Percentiles rank a stretch among this genome's conserved stretches.
These are phyloP conservation scores for Fusarium temperatum DNA, from an alignment of 2,329 filamentous ascomycete genomes.

Conservation along the genomic window DNA sequence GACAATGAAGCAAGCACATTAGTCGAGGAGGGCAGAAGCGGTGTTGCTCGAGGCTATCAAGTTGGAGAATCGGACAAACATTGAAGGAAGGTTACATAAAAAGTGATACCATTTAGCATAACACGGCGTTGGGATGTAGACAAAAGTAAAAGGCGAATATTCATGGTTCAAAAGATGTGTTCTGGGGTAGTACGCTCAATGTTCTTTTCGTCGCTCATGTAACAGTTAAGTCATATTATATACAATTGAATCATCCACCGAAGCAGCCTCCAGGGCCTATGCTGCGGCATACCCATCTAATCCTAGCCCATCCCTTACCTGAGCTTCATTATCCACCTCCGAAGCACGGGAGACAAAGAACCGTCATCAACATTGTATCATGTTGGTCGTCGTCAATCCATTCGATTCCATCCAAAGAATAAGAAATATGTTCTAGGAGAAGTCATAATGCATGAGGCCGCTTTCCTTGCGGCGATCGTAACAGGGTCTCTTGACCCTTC, in stretches of 20 bases:
- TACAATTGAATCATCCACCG: conserved; percentile 18
- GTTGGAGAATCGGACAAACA: conserved; percentile 65
- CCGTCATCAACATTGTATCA: conserved; percentile 21
- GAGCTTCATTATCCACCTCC: background rate
- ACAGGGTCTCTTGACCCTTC: background rate
- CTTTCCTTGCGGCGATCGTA: conserved; percentile 16
- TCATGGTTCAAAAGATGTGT: background rate
- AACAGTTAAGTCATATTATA: conserved; percentile 16
- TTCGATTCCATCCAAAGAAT: conserved; percentile 10
- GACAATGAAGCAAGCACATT: conserved; percentile 67
- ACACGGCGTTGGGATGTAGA: conserved; percentile 25
- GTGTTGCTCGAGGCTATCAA: conserved; percentile 87
- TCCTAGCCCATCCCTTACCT: background rate
- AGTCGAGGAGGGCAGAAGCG: conserved; percentile 86
- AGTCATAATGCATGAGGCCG: conserved; percentile 28
- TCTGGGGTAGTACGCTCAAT: background rate
- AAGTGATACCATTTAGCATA: conserved; percentile 24
- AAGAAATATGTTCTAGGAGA: conserved; percentile 14
- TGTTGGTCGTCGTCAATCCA: conserved; percentile 25
- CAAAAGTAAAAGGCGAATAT: conserved; percentile 6
- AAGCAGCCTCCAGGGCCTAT: conserved; percentile 29
- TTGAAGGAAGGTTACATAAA: conserved; percentile 21
- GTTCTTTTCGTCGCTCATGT: conserved; percentile 15
- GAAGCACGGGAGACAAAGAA: conserved; percentile 10
- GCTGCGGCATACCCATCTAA: conserved; percentile 9